phyloP scores from a whole-genome alignment of 192 early-diverging fungal species.

The Coemansia sp. region DNA sequence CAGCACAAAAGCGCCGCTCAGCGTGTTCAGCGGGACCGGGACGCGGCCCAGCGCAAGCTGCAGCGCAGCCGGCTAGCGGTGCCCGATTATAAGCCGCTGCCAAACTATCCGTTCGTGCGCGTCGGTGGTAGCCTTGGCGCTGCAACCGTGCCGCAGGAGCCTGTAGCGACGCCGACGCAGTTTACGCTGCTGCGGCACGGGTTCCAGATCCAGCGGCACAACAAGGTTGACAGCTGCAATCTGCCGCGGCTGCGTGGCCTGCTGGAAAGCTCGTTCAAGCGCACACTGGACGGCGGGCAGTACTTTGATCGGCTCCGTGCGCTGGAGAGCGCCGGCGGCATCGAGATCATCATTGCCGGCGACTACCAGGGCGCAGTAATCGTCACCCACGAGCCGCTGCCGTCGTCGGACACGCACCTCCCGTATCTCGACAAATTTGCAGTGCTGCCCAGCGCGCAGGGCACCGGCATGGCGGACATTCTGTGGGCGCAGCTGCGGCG shows the following conservation, averaged over 20 bases:
- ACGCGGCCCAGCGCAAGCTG: constrained; percentile 12
- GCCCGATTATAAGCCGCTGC: constrained; percentile 33
- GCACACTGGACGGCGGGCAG: constrained; percentile 51
- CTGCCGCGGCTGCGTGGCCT: constrained; percentile 54
- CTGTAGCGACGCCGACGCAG: constrained; percentile 19
- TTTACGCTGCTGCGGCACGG: constrained; percentile 81
- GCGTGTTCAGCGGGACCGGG: background rate
- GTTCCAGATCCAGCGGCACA: constrained; percentile 59
- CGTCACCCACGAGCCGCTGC: constrained; percentile 64
- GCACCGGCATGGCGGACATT: constrained; percentile 92
- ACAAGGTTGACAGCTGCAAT: constrained; percentile 45
- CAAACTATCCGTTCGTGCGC: constrained; percentile 31
- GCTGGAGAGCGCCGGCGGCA: constrained; percentile 53
- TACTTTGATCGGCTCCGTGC: constrained; percentile 58
- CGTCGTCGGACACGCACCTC: background rate
- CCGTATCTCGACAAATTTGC: constrained; percentile 92
- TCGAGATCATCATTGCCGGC: constrained; percentile 73
- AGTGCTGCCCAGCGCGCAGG: constrained; percentile 78
- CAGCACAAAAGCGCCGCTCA: constrained; percentile 19
- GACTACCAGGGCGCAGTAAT: constrained; percentile 90
- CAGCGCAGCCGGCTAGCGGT: constrained; percentile 14
- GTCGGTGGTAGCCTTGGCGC: background rate
- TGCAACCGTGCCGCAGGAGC: background rate
- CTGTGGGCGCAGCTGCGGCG: constrained; percentile 77
- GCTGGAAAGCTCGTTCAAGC: constrained; percentile 74